Base-by-base conservation (phyloP, 306 rosid genomes). In the Lathyrus tuberosus region DNA sequence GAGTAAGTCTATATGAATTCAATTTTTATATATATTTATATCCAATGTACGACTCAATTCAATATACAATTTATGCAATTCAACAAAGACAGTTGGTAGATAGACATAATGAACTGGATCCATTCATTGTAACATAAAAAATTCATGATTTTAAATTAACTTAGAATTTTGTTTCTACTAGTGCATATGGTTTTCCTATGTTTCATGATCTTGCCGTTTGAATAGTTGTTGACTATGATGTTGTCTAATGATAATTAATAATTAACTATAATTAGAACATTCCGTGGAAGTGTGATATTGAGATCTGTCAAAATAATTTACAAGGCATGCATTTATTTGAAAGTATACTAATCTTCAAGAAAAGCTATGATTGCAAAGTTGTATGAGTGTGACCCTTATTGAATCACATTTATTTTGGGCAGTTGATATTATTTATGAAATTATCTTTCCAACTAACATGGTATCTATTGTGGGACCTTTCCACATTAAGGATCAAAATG, bases 381-480 rank as follows among this genome's bases (percentile, higher is more conserved):
- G 82, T 77, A 76, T 67, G 84, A 76, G 62, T 72, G 79, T 63
- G 82, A 72, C 85, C 75, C 62, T 61, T 28, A 72, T 68, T 72
- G 53, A 62, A 76, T 76, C 67, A 77, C 82, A 81, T 81, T 81
- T 75, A 70, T 75, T 75, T 75, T 65, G 65, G 80, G 70, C 78
- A 65, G 84, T 57, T 75, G 84, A 64, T 80, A 70, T 65, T 75
- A 74, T 79, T 74, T 54, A 80, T 70, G 62, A 57, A 73, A 75
- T 69, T 24, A 72, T 60, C 76, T 67, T 71, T 48, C 65, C 82
- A 81, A 37, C 79, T 68, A 81, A 35, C 73, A 68, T 62, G n/a
- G 24, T 52, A 67, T 76, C 72, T 69, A 6, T 51, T 20, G 85
- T 76, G 82, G 85, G 82, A 11, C 81, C 85, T 67, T 81, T 81